Conservation (phyloP, 1,284 basidiomycete genomes). For the Boletus albobrunnescens region DNA sequence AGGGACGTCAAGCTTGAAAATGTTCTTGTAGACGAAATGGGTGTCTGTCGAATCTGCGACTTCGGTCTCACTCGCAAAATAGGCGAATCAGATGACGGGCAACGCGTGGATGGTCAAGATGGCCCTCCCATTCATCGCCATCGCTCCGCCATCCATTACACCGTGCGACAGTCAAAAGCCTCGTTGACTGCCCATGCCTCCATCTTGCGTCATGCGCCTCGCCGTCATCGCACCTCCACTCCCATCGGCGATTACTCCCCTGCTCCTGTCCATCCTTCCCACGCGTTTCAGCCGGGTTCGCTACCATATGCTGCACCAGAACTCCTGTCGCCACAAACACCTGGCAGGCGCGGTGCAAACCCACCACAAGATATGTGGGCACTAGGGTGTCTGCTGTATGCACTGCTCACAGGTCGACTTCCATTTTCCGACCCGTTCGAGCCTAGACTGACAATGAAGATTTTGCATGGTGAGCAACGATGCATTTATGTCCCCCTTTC, state of each 20-base stretch:
- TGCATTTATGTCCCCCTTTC: not conserved
- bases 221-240: slow-evolving; percentile 59
- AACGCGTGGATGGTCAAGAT: slow-evolving; percentile 29
- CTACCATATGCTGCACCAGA: slow-evolving; percentile 88
- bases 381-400: slow-evolving; percentile 82
- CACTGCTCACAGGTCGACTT: slow-evolving; percentile 73
- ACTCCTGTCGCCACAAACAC: slow-evolving; percentile 48
- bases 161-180: slow-evolving; percentile 20
- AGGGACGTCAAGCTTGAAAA: slow-evolving; percentile 97
- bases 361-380: slow-evolving; percentile 94
- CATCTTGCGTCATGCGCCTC: slow-evolving; percentile 36
- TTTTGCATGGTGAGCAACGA: slow-evolving; percentile 65
- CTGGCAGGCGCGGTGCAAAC: slow-evolving; percentile 34
- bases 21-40: slow-evolving; percentile 84
- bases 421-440: slow-evolving; percentile 88
- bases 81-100: slow-evolving; percentile 47
- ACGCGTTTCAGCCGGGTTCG: slow-evolving; percentile 74
- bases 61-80: slow-evolving; percentile 77
- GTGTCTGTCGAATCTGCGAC: slow-evolving; percentile 76
- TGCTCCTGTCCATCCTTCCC: slow-evolving; percentile 28
- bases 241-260: slow-evolving; percentile 40
- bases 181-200: slow-evolving; percentile 31
- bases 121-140: slow-evolving; percentile 23
- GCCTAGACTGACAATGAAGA: slow-evolving; percentile 86
- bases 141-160: slow-evolving; percentile 27